Evolutionary conservation across 192 early-diverging fungal species (phyloP), one percentile per base, ranked within the genome.

Genomic region (Linnemannia elongata): DNA sequence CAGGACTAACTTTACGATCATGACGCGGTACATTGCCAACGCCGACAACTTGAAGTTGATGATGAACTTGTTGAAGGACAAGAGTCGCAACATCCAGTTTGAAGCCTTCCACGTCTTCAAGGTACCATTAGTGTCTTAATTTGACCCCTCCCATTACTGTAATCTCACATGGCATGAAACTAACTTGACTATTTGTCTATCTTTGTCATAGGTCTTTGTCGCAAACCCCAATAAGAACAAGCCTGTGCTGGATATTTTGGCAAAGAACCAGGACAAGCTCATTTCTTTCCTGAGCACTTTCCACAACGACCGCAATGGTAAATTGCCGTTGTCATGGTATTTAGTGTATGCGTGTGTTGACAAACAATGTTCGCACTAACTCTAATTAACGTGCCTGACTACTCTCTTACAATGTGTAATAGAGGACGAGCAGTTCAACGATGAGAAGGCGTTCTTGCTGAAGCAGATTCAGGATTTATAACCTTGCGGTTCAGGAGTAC

Each of bases 31-130:
- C 89, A 99, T 99, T 83, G 92, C 93, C 82, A 95, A 92, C 76
- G 93, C 96, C 76, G 97, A 95, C 57, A 99, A 99, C 82, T 90
- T 99, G 74, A 98, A 99, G 90, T 92, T 98, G 81, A 97, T 99
- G 94, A 99, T 99, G 99, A 98, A 96, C 78, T 89, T 98, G 74
- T 90, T 99, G 71, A 93, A 96, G 74, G 97, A 99, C 89, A 95
- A 93, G 85, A 98, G 97, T 88, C 94, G 97, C 83, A 99, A 99
- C 86, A 99, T 99, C 81, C 99, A 99, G 90, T 99, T 98, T 90
- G 99, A 99, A 89, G 99, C 99, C 0, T 99, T 99, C 93, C 99
- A 99, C 91, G 97, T 99, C 41, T 99, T 99, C 92, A 99, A 99
- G 93, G 96, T 97, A 75, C 22, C 0, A 38, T 15, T 0, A 20